Evolutionary conservation across 1,139 yeast species (phyloP).

Genomic region (Suhomyces wounanorum): DNA sequence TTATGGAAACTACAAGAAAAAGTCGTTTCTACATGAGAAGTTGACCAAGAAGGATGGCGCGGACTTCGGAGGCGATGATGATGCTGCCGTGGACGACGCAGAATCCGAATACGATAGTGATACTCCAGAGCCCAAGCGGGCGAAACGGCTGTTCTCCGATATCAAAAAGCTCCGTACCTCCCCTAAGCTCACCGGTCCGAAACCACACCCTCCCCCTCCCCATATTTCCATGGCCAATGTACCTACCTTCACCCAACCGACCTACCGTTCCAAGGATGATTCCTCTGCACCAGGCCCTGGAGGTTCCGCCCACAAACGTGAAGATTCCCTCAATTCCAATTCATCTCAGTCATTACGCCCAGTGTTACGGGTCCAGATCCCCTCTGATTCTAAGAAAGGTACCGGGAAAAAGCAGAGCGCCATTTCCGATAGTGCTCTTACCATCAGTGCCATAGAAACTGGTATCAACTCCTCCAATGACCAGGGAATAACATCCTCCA

Average conservation of each 20-base stretch:
- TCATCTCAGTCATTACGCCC: constrained; percentile 37
- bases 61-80: constrained; percentile 22
- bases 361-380: constrained; percentile 53
- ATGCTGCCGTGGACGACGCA: constrained; percentile 26
- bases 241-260: constrained; percentile 32
- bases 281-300: neutral
- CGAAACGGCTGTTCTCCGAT: constrained; percentile 19
- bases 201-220: constrained; percentile 25
- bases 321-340: constrained; percentile 15
- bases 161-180: constrained; percentile 7
- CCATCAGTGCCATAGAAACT: constrained; percentile 43
- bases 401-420: constrained; percentile 8
- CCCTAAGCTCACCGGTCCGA: constrained; percentile 11
- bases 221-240: constrained; percentile 30
- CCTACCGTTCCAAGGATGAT: constrained; percentile 14
- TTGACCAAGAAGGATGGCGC: constrained; percentile 11
- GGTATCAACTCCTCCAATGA: constrained; percentile 13
- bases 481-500: constrained; percentile 6
- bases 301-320: constrained; percentile 15
- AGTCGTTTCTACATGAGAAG: constrained; percentile 18
- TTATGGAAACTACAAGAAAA: constrained; percentile 50
- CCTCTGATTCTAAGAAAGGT: constrained; percentile 38
- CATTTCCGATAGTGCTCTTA: constrained; percentile 32
- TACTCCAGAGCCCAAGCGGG: constrained; percentile 31
- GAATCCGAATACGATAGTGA: constrained; percentile 36